Evolutionary conservation across 1,284 basidiomycete species (phyloP), one percentile per base, ranked within the genome.

Genomic region (Cutaneotrichosporon sp.): DNA sequence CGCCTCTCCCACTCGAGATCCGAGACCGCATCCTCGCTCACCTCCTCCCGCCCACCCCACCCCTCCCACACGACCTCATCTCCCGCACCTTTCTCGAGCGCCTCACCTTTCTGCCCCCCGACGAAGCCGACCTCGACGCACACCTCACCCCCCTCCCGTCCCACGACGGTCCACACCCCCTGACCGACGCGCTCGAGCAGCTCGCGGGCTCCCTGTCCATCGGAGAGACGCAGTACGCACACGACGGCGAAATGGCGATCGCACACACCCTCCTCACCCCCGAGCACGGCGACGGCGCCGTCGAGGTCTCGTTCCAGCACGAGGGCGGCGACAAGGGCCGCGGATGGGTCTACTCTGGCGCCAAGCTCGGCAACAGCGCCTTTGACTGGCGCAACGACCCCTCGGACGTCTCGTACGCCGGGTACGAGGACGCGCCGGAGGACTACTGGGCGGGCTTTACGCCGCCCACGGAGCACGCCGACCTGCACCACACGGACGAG

Each of bases 31-130:
- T 78, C 60, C 68, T 79, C 46, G 66, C 74, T 5, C 68, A 75
- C 58, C 74, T 79, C 31, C 57, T 78, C 20, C 78, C 77, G 0
- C 78, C 77, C 1, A 36, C 52, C 1, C 70, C 68, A 3, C 76
- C 77, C 0, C 69, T 78, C 2, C 75, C 78, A 0, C 54, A 65
- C 5, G 60, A 66, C 14, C 65, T 75, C 14, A 57, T 77, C 54
- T 68, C 71, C 3, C 67, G 67, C 38, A 46, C 73, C 3, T 64
- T 80, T 49, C 58, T 75, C 24, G 70, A 74, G n/a, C 70, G 77
- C 16, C 69, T 74, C 16, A 55, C 69, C 1, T 80, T 75, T 64
- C 70, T 80, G 24, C 75, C 76, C 0, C 78, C 78, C 1, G 58
- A 62, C 3, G 58, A 59, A 0, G 34, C 51, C 24, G 73, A 75